Conservation (phyloP, 345 rosid species). For the Eucalyptus curtisii region DNA sequence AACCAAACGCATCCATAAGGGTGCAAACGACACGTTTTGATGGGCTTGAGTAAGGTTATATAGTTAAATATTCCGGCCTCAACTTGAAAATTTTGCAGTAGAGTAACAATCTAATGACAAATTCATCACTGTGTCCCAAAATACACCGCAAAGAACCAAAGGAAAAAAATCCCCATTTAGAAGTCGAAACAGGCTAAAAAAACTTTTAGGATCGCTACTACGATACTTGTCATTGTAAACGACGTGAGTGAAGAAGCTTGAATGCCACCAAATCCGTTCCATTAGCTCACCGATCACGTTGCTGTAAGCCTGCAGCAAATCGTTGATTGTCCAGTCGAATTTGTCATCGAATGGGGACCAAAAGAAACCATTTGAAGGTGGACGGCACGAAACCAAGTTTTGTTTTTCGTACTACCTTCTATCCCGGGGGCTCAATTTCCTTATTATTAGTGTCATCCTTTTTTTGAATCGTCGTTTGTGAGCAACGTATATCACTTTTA, state of each 20-base stretch:
- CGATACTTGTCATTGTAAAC: constrained; percentile 82
- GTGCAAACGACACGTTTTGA: background rate
- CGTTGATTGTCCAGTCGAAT: constrained; percentile 53
- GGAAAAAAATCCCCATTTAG: background rate
- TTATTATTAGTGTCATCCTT: fast-evolving
- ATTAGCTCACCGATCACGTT: constrained; percentile 75
- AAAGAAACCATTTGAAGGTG: background rate
- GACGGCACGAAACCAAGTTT: background rate
- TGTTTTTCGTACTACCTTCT: background rate
- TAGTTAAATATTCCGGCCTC: background rate
- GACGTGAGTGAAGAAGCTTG: constrained; percentile 40
- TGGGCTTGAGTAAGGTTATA: background rate
- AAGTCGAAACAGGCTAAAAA: constrained; percentile 35
- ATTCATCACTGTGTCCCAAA: background rate
- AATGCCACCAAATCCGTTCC: constrained; percentile 53
- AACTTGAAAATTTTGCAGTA: background rate
- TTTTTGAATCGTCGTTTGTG: no score
- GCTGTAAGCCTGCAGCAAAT: constrained; percentile 41
- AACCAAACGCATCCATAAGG: no score
- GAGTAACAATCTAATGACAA: background rate
- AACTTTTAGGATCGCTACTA: constrained; percentile 83
- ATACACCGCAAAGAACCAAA: background rate
- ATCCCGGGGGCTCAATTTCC: fast-evolving
- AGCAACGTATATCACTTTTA: fast-evolving
- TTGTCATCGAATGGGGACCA: background rate